Base-by-base conservation (phyloP, 192 early-diverging fungal genomes). In the Coemansia umbellata region DNA sequence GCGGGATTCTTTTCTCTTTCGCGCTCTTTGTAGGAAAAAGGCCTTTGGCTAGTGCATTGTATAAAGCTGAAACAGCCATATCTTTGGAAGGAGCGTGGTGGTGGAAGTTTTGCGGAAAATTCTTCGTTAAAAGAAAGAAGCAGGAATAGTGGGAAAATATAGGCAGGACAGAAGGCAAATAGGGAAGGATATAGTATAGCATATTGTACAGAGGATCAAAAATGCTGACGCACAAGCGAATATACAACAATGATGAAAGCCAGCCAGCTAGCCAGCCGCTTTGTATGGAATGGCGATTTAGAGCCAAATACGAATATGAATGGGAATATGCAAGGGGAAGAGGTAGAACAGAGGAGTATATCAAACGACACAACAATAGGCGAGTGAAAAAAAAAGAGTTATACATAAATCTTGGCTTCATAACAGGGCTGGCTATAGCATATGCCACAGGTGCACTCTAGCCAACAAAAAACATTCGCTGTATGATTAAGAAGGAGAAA, bases 161-260 rank as follows among this genome's bases (percentile, higher is more conserved):
- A n/a, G n/a, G n/a, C n/a, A n/a, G n/a, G n/a, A n/a, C n/a, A n/a
- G n/a, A n/a, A n/a, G n/a, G n/a, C n/a, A n/a, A 45, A 14, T 15
- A 45, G 43, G 43, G 43, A 26, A 45, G 43, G 43, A 45, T 45
- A 45, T 45, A 45, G 43, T 45, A 28, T n/a, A 13, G 11, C 28
- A n/a, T 26, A 45, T 45, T 45, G 43, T 45, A 45, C 9, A 26
- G 43, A 45, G 28, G 24, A 45, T 33, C 21, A 10, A 14, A 14
- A 48, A n/a, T 21, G 14, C 6, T 7, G 7, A 0, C 28, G 11
- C 10, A 48, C 47, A 48, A 33, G 31, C n/a, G 17, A 48, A 21
- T 48, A 21, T 48, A 48, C 30, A 18, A 48, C 47, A 48, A 48
- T 48, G n/a, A n/a, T n/a, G 47, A 33, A 8, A 18, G 17, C 9